phyloP scores from a whole-genome alignment of 805 yeast genomes.

The Saccharomycopsis selenospora region DNA sequence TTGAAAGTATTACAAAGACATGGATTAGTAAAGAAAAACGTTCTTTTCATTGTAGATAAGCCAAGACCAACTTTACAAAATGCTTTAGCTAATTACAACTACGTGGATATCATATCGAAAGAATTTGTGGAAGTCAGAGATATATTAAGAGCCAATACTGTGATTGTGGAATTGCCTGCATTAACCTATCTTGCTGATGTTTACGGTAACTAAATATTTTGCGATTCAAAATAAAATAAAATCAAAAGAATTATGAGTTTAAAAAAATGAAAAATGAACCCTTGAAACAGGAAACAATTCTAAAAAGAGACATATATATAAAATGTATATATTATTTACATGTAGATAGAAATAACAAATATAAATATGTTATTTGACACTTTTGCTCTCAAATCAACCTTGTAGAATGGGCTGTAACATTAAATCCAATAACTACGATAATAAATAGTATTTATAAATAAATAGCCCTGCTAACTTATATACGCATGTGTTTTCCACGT shows the following conservation, averaged over 20 bases:
- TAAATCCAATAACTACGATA: too few relatives aligned
- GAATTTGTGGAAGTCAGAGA: constrained; percentile 82
- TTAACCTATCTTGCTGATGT: constrained; percentile 47
- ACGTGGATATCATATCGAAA: constrained; percentile 59
- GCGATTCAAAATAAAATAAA: too few relatives aligned
- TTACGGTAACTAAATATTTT: too few relatives aligned
- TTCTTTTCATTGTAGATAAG: constrained; percentile 58
- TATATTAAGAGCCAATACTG: constrained; percentile 67
- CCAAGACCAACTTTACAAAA: constrained; percentile 52
- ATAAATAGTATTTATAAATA: too few relatives aligned
- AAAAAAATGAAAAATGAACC: background rate
- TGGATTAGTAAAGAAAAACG: constrained; percentile 41
- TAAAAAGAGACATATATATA: background rate
- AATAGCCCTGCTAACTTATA: too few relatives aligned
- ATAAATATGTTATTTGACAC: too few relatives aligned
- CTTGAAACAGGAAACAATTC: background rate
- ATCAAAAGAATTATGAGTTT: too few relatives aligned
- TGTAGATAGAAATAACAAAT: too few relatives aligned
- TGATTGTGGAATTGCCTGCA: constrained; percentile 66
- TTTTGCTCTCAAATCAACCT: too few relatives aligned
- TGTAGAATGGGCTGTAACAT: too few relatives aligned
- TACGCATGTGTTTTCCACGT: too few relatives aligned
- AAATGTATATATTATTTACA: background rate
- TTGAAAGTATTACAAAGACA: constrained; percentile 44
- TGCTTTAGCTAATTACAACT: constrained; percentile 48